Percentiles rank a stretch among this genome's conserved stretches.
Conservation (phyloP, 116 monocot species). For the Phalaenopsis hybrid region DNA sequence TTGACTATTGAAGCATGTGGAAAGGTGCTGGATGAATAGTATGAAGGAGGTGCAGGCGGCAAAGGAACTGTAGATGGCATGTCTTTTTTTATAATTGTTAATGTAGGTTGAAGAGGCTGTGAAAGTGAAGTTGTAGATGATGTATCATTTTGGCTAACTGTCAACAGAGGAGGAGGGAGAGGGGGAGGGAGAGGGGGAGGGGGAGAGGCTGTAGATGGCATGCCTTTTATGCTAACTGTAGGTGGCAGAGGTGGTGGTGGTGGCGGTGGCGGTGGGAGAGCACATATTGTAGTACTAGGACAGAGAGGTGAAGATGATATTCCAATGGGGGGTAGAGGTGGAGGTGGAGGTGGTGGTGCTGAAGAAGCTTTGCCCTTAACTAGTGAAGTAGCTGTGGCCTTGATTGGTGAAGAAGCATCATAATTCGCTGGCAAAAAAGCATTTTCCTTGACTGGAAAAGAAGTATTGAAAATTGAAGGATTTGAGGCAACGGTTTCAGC, state of each 20-base stretch:
- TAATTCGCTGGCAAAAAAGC: neutral
- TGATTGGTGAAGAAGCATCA: neutral
- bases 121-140: slow-evolving; percentile 7
- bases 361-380: slow-evolving; percentile 7
- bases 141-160: neutral
- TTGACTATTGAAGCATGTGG: slow-evolving; percentile 11
- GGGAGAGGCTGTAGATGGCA: neutral
- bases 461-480: neutral
- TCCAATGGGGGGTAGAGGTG: neutral
- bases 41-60: slow-evolving; percentile 10
- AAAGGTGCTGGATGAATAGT: slow-evolving; percentile 4
- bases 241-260: slow-evolving; percentile 1
- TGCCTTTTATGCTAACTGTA: neutral
- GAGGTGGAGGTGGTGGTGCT: neutral
- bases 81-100: neutral
- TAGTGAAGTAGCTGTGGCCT: neutral
- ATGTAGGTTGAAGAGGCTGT: slow-evolving; percentile 15
- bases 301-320: neutral
- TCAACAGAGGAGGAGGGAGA: slow-evolving; percentile 11
- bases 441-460: neutral
- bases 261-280: neutral
- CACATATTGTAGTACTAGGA: neutral
- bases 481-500: neutral
- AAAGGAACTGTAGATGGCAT: neutral
- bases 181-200: neutral